A percentile compares a stretch with the other conserved stretches of the same genome.
phyloP scores from a whole-genome alignment of 306 rosid genomes.

The Cicer bijugum region DNA sequence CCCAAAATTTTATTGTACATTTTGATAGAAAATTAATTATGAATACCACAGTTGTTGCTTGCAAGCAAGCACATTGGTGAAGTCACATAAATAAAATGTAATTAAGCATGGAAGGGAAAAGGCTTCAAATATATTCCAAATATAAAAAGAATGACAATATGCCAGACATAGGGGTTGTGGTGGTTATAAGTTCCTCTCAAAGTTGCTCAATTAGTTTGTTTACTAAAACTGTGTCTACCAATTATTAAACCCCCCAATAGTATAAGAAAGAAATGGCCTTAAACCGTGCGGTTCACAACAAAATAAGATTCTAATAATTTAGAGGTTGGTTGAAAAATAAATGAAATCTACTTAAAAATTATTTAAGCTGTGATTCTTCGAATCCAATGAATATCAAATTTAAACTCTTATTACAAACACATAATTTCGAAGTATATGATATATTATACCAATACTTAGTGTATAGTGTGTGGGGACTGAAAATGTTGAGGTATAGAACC shows the following conservation, averaged over 20 bases:
- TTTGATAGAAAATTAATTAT: constrained; percentile 33
- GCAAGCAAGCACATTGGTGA: neutral
- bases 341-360: no score
- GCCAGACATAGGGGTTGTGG: constrained; percentile 28
- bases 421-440: constrained; percentile 8
- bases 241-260: constrained; percentile 2
- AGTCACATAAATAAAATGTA: neutral
- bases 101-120: constrained; percentile 5
- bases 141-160: constrained; percentile 28
- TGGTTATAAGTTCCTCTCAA: constrained; percentile 40
- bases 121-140: constrained; percentile 18
- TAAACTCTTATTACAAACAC: neutral
- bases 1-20: neutral
- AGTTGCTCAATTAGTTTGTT: constrained; percentile 34
- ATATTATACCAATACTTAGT: neutral
- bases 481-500: no score
- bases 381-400: neutral
- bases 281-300: no score
- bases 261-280: no score
- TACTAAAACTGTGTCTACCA: constrained; percentile 28
- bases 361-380: no score
- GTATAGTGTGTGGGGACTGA: no score
- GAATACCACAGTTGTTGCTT: neutral
- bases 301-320: no score
- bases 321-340: no score